Evolutionary conservation across 768 basidiomycete species (phyloP).

Genomic region (Auriculariales sp.): DNA sequence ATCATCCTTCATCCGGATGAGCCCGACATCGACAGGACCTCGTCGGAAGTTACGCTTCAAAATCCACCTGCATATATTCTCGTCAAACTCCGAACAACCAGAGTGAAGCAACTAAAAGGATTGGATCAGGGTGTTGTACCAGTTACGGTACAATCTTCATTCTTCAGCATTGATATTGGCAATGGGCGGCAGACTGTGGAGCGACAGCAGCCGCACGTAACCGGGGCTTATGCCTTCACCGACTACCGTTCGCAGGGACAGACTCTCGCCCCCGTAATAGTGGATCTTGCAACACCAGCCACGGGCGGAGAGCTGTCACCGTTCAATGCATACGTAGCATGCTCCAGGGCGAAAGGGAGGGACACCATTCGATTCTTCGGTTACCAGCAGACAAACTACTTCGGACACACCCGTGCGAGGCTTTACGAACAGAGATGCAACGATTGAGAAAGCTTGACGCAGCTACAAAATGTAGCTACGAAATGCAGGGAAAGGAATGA

Average conservation of each 20-base stretch:
- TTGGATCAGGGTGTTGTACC: constrained; percentile 19
- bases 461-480: too few relatives aligned
- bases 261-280: constrained; percentile 20
- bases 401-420: too few relatives aligned
- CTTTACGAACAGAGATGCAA: too few relatives aligned
- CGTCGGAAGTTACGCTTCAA: constrained; percentile 10
- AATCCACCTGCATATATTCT: constrained; percentile 18
- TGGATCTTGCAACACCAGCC: constrained; percentile 21
- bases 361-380: constrained; percentile 17
- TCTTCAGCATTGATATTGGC: constrained; percentile 10
- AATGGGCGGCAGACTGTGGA: neutral
- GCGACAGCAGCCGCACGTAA: constrained; percentile 20
- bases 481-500: too few relatives aligned
- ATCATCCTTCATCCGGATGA: constrained; percentile 22
- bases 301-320: constrained; percentile 12
- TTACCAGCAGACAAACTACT: too few relatives aligned
- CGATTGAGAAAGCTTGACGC: too few relatives aligned
- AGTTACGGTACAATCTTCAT: constrained; percentile 11
- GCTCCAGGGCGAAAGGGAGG: constrained; percentile 19
- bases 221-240: constrained; percentile 26
- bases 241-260: constrained; percentile 30
- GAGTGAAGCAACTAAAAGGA: constrained; percentile 13
- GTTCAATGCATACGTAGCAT: constrained; percentile 21
- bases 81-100: constrained; percentile 17
- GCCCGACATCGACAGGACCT: neutral